Conservation (phyloP, 768 basidiomycete genomes). For the Suillus cothurnatus region DNA sequence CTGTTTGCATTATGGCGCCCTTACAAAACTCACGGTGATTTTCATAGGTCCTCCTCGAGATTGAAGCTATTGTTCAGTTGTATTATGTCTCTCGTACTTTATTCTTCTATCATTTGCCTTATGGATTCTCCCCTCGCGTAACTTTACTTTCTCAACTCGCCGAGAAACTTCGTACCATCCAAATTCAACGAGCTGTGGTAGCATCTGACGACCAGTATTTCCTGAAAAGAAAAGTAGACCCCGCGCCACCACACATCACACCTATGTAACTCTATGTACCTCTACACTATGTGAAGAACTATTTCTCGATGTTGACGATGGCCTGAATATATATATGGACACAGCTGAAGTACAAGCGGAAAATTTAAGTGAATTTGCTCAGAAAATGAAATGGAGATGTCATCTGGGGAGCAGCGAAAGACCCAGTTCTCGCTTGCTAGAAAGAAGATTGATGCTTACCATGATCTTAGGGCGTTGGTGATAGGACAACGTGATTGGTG, state of each 20-base stretch:
- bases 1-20: not conserved
- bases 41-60: not conserved
- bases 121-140: not conserved
- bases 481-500: not conserved
- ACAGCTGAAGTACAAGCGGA: not conserved
- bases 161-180: not conserved
- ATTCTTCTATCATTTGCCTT: not conserved
- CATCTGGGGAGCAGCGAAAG: not conserved
- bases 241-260: not conserved
- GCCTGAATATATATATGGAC: not conserved
- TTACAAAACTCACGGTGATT: not conserved
- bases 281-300: not conserved
- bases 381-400: not conserved
- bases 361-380: not conserved
- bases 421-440: not conserved
- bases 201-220: not conserved
- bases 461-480: not conserved
- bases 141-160: not conserved
- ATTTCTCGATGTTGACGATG: not conserved
- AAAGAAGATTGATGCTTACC: not conserved
- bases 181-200: not conserved
- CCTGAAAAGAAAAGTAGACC: not conserved
- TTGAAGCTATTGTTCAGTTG: not conserved
- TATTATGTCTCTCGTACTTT: conserved; percentile 2
- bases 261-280: not conserved